These are phyloP conservation scores for Botrytis elliptica DNA, from an alignment of 2,329 filamentous ascomycete species.

Conservation along the genomic window DNA sequence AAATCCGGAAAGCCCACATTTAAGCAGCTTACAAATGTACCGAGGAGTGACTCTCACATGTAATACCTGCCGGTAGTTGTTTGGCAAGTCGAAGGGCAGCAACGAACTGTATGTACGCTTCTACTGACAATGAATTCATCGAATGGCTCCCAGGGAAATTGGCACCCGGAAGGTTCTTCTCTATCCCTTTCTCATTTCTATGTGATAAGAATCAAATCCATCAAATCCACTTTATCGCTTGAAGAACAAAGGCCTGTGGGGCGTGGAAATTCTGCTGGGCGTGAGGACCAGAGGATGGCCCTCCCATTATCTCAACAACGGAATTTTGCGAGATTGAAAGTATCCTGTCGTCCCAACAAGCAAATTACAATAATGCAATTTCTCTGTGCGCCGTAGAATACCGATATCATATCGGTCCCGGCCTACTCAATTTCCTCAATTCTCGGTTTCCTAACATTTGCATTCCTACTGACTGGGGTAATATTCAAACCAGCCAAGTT, in stretches of 20 bases:
- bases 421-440: slow-evolving; percentile 62
- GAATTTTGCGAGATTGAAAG: background rate
- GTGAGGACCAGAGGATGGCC: background rate
- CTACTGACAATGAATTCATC: background rate
- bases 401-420: background rate
- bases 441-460: slow-evolving; percentile 40
- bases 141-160: too few species aligned
- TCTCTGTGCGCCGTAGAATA: background rate
- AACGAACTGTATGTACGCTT: background rate
- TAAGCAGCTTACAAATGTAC: background rate
- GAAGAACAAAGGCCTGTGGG: background rate
- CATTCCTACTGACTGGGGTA: slow-evolving; percentile 34
- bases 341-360: background rate
- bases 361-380: background rate
- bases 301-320: background rate
- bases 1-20: too few species aligned
- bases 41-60: background rate
- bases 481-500: slow-evolving; percentile 48
- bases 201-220: background rate
- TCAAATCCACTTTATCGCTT: background rate
- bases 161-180: background rate
- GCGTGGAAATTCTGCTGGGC: background rate
- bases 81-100: background rate
- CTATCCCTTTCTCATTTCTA: background rate
- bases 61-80: background rate